phyloP scores from a whole-genome alignment of 2,329 filamentous ascomycete species.

The Aspergillus carbonarius region DNA sequence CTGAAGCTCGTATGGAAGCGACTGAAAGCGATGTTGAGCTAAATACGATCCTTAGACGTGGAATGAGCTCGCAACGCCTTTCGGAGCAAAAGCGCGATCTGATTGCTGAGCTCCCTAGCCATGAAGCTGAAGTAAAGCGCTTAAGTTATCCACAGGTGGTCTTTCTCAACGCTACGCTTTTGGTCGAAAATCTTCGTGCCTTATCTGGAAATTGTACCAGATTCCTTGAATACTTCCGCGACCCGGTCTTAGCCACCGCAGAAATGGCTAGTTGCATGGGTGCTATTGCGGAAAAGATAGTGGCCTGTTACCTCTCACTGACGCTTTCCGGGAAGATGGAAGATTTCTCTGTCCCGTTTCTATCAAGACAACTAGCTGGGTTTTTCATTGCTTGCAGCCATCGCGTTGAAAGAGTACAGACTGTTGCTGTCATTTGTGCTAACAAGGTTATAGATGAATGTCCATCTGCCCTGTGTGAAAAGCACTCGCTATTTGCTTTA shows the following conservation, averaged over 20 bases:
- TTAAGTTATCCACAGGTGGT: conserved; percentile 88
- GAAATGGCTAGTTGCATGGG: conserved; percentile 64
- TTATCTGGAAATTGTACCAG: conserved; percentile 87
- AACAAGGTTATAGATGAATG: conserved; percentile 81
- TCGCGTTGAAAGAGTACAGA: conserved; percentile 86
- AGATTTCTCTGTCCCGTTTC: conserved; percentile 83
- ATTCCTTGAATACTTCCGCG: conserved; percentile 88
- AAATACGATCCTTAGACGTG: conserved; percentile 86
- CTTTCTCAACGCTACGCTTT: conserved; percentile 84
- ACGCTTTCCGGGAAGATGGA: conserved; percentile 70
- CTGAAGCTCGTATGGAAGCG: conserved; percentile 84
- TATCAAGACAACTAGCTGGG: conserved; percentile 80
- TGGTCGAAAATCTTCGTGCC: conserved; percentile 85
- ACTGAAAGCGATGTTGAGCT: conserved; percentile 95
- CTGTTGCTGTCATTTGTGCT: conserved; percentile 78
- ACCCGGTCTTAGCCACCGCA: conserved; percentile 71
- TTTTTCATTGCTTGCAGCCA: conserved; percentile 92
- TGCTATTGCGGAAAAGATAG: conserved; percentile 64
- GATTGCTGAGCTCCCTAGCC: conserved; percentile 69
- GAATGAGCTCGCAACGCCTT: conserved; percentile 71
- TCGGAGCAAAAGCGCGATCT: conserved; percentile 78
- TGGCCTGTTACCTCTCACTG: conserved; percentile 76
- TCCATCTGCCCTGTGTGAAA: conserved; percentile 86
- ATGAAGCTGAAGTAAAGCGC: conserved; percentile 73
- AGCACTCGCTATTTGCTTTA: conserved; percentile 85